Evolutionary conservation across 23 red algal genomes (phyloP).

Genomic region (Gracilaria gracilis): DNA sequence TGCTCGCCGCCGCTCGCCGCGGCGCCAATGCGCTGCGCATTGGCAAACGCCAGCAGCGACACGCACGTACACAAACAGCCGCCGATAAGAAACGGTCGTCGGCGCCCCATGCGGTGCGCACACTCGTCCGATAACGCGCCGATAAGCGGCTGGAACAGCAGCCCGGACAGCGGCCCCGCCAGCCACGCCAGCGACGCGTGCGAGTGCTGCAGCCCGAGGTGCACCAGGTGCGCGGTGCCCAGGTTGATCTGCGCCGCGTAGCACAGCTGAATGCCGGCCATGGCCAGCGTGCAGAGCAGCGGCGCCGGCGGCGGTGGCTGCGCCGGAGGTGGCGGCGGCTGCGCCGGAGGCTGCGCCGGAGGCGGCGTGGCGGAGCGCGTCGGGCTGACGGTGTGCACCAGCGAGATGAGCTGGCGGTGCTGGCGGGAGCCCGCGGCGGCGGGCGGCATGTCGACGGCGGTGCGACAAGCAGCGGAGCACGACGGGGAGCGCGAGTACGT

Average conservation of each 20-base stretch:
- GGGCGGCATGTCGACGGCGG: constrained; percentile 20
- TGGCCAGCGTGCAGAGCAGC: constrained; percentile 73
- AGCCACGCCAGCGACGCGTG: constrained; percentile 92
- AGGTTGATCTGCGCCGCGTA: constrained; percentile 88
- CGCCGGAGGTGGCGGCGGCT: neutral
- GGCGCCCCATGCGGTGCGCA: constrained; percentile 60
- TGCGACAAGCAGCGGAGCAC: neutral
- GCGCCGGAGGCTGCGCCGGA: neutral
- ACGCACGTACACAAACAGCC: constrained; percentile 68
- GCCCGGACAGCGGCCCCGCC: constrained; percentile 87
- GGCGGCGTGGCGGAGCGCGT: neutral
- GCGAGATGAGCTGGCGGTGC: constrained; percentile 20
- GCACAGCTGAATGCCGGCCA: constrained; percentile 88
- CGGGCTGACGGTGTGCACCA: neutral
- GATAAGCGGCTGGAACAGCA: constrained; percentile 88
- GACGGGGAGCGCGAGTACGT: too few species aligned
- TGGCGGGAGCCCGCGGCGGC: neutral
- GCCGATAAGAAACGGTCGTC: constrained; percentile 86
- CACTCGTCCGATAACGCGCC: constrained; percentile 79
- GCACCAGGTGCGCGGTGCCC: constrained; percentile 72
- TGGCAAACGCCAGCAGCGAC: constrained; percentile 72
- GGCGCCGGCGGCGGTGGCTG: constrained; percentile 1
- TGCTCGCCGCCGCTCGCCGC: neutral
- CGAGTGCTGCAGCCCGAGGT: constrained; percentile 58
- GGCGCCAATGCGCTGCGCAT: constrained; percentile 50